Conservation (phyloP, 1,139 yeast genomes). For the Kodamaea plutei region DNA sequence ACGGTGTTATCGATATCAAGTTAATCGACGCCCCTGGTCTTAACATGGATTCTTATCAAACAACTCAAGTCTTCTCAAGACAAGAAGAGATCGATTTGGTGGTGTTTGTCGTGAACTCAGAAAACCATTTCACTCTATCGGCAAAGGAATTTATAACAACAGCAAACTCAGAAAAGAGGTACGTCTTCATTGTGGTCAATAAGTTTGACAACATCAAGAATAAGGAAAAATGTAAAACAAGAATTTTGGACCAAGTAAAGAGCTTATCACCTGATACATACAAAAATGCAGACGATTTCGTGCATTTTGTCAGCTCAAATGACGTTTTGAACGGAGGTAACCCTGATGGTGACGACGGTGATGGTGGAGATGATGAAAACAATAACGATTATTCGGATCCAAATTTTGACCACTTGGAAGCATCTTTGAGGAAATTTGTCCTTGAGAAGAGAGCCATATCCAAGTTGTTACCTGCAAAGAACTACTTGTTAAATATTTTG, state of each 20-base stretch:
- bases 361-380: conserved; percentile 33
- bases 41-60: conserved; percentile 88
- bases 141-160: conserved; percentile 91
- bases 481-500: conserved; percentile 66
- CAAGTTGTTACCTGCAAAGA: conserved; percentile 89
- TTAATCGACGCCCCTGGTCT: conserved; percentile 97
- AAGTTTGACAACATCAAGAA: conserved; percentile 81
- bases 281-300: conserved; percentile 81
- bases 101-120: conserved; percentile 94
- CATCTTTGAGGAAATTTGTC: conserved; percentile 78
- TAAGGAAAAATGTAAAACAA: conserved; percentile 69
- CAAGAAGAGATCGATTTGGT: conserved; percentile 97
- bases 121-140: conserved; percentile 89
- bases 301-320: conserved; percentile 84
- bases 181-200: conserved; percentile 91
- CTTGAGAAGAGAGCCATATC: conserved; percentile 86
- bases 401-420: conserved; percentile 80
- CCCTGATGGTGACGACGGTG: conserved; percentile 26
- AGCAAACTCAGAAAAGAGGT: conserved; percentile 88
- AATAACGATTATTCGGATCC: conserved; percentile 33
- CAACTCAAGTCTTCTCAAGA: conserved; percentile 91
- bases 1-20: conserved; percentile 90
- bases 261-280: conserved; percentile 86
- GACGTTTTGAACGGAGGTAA: conserved; percentile 33
- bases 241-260: conserved; percentile 84